Percentiles rank a stretch among this genome's conserved stretches.
phyloP scores from a whole-genome alignment of 768 basidiomycete species.

The Termitomyces heimii region DNA sequence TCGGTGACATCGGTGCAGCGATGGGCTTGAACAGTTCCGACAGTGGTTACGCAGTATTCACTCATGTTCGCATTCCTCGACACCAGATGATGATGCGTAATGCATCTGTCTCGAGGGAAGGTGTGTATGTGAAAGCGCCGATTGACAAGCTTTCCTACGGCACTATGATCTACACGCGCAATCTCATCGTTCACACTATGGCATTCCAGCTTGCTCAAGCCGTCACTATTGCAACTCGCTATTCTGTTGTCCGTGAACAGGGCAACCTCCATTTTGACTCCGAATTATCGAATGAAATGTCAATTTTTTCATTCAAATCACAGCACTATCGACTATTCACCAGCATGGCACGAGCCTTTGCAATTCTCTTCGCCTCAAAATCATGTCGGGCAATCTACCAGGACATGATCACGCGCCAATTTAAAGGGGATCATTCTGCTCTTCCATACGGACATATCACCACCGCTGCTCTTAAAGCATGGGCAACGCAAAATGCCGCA shows the following conservation, averaged over 20 bases:
- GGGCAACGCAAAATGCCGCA: constrained; percentile 17
- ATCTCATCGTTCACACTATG: constrained; percentile 8
- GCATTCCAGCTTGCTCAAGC: constrained; percentile 20
- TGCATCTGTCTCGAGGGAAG: constrained; percentile 14
- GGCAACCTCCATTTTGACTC: constrained; percentile 14
- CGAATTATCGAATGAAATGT: constrained; percentile 4
- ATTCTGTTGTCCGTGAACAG: constrained; percentile 21
- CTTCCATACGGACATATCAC: constrained; percentile 14
- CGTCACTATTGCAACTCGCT: constrained; percentile 18
- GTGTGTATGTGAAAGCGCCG: constrained; percentile 10
- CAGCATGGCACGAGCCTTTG: constrained; percentile 15
- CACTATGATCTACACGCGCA: constrained; percentile 18
- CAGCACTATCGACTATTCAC: constrained; percentile 17
- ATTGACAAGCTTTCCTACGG: constrained; percentile 15
- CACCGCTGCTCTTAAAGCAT: constrained; percentile 18
- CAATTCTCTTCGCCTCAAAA: constrained; percentile 14
- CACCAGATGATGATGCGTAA: constrained; percentile 18
- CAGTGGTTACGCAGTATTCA: constrained; percentile 21
- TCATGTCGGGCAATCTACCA: constrained; percentile 11
- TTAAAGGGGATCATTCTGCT: constrained; percentile 6
- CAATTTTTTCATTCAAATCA: constrained; percentile 18
- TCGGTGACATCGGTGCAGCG: constrained; percentile 20
- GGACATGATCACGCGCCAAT: constrained; percentile 4
- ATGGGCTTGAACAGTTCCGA: constrained; percentile 18
- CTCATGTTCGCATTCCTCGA: constrained; percentile 17